Percentiles rank a stretch among this genome's conserved stretches.
Conservation (phyloP, 23 red algal species). For the Gracilaria caudata region DNA sequence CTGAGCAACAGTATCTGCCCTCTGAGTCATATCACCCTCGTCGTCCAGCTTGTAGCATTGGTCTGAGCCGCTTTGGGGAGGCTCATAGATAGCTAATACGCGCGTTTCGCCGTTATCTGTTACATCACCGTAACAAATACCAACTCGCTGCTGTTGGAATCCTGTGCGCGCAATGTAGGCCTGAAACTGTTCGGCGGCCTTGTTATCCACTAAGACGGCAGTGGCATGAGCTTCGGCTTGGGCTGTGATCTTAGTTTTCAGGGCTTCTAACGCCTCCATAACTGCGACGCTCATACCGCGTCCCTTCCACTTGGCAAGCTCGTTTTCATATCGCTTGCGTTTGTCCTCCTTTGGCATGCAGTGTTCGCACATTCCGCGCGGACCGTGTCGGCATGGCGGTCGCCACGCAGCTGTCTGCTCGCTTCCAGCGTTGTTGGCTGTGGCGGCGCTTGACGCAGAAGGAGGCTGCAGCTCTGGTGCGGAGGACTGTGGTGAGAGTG, state of each 20-base stretch:
- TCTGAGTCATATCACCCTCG: conserved; percentile 46
- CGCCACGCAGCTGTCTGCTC: not conserved
- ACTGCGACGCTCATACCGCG: conserved; percentile 84
- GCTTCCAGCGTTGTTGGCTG: not conserved
- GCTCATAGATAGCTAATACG: conserved; percentile 93
- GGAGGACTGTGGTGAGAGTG: not conserved
- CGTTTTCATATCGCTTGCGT: conserved; percentile 60
- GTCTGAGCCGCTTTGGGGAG: conserved; percentile 79
- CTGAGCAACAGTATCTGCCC: conserved; percentile 76
- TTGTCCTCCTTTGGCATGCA: conserved; percentile 91
- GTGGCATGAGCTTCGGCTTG: conserved; percentile 56
- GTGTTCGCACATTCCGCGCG: conserved; percentile 86
- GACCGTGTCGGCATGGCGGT: conserved; percentile 77
- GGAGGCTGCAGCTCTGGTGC: not conserved
- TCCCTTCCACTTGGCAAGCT: conserved; percentile 67
- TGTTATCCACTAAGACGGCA: conserved; percentile 67
- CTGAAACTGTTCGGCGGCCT: conserved; percentile 83
- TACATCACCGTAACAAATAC: conserved; percentile 79
- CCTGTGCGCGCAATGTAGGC: conserved; percentile 67
- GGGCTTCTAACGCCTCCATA: conserved; percentile 87
- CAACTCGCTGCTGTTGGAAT: conserved; percentile 82
- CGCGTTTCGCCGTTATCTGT: conserved; percentile 56
- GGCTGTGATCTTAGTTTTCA: conserved; percentile 76
- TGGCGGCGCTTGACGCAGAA: not conserved
- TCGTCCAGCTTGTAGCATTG: conserved; percentile 74